Conservation (phyloP, 1,139 yeast species). For the Zygosaccharomyces sapae region DNA sequence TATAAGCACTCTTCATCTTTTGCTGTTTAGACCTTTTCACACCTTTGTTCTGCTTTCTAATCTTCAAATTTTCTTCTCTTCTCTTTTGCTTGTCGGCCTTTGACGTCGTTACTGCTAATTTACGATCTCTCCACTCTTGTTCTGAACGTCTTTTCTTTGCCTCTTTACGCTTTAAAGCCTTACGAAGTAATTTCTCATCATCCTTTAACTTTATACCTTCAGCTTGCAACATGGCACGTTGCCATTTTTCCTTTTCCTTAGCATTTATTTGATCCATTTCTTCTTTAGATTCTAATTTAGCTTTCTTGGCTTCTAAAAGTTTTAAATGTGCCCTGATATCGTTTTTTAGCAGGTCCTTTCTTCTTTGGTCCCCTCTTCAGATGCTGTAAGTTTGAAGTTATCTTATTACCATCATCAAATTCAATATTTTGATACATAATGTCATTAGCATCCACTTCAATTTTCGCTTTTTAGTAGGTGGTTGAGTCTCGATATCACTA, state of each 20-base stretch:
- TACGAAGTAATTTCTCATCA: slow-evolving; percentile 80
- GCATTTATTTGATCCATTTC: slow-evolving; percentile 58
- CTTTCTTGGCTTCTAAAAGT: slow-evolving; percentile 69
- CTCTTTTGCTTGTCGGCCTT: slow-evolving; percentile 75
- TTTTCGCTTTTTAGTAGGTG: slow-evolving; percentile 38
- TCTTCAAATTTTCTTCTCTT: slow-evolving; percentile 83
- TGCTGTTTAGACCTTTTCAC: slow-evolving; percentile 63
- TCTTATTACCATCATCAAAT: slow-evolving; percentile 75
- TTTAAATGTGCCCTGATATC: slow-evolving; percentile 81
- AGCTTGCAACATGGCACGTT: slow-evolving; percentile 73
- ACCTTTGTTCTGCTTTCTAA: slow-evolving; percentile 77
- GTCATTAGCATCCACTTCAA: slow-evolving; percentile 39
- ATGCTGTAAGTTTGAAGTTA: slow-evolving; percentile 67
- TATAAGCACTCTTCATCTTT: slow-evolving; percentile 61
- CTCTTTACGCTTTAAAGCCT: slow-evolving; percentile 80
- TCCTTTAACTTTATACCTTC: slow-evolving; percentile 87
- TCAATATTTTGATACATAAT: slow-evolving; percentile 72
- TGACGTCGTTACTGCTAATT: slow-evolving; percentile 69
- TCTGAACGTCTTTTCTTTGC: slow-evolving; percentile 76
- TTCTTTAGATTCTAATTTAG: slow-evolving; percentile 55
- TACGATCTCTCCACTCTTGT: slow-evolving; percentile 82
- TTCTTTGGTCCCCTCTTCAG: slow-evolving; percentile 55
- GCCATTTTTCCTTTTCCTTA: slow-evolving; percentile 80
- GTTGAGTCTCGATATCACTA: slow-evolving; percentile 39
- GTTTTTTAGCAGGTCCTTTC: slow-evolving; percentile 81